These are phyloP conservation scores for Aspergillus bridgeri DNA, from an alignment of 495 filamentous ascomycete species.

Conservation along the genomic window DNA sequence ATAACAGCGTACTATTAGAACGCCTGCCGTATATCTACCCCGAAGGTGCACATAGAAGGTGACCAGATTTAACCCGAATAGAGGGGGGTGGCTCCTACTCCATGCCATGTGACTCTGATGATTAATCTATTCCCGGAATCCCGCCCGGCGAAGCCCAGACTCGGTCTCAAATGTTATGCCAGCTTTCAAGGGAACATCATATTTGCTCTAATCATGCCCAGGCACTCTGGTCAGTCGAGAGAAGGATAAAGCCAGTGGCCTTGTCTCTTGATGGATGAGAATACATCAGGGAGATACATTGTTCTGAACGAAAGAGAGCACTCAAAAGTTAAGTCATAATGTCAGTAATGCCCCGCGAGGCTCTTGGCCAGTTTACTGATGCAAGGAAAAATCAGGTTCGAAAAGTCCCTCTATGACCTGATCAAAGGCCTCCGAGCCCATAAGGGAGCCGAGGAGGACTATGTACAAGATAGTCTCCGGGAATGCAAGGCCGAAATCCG, in stretches of 20 bases:
- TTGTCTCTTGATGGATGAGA: neutral
- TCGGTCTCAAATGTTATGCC: neutral
- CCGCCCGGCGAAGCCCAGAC: too few relatives aligned
- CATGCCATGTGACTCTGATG: too few relatives aligned
- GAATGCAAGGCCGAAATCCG: conserved; percentile 92
- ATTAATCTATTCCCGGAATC: too few relatives aligned
- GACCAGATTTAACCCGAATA: too few relatives aligned
- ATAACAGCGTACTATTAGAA: too few relatives aligned
- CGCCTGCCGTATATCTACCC: too few relatives aligned
- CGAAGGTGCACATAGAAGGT: too few relatives aligned
- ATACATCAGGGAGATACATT: neutral
- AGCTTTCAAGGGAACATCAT: neutral
- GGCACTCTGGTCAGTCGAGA: neutral
- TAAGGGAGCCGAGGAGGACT: conserved; percentile 89
- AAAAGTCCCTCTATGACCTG: conserved; percentile 98
- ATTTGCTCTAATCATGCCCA: neutral
- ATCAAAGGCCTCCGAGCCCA: conserved; percentile 92
- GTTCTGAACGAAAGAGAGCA: neutral
- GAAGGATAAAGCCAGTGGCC: neutral
- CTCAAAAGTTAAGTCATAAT: conserved; percentile 10
- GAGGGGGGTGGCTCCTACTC: too few relatives aligned
- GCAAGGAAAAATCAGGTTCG: conserved; percentile 67
- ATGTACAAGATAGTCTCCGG: conserved; percentile 83
- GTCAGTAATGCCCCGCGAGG: conserved; percentile 4
- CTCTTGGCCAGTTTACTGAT: neutral